phyloP scores from a whole-genome alignment of 345 rosid species.

The Tarenaya hassleriana region DNA sequence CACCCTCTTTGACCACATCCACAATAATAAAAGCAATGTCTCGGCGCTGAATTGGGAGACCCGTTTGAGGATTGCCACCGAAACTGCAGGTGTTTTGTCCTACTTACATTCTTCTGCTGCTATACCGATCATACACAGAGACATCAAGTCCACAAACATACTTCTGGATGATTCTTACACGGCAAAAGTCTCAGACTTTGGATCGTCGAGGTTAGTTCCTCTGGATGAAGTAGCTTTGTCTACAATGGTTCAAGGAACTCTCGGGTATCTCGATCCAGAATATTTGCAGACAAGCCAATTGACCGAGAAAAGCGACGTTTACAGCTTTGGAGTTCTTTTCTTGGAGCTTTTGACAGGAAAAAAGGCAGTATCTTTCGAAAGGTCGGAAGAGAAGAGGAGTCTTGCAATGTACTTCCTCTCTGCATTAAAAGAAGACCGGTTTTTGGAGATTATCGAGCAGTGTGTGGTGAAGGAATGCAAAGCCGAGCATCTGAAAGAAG shows the following conservation, averaged over 20 bases:
- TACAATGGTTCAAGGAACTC: slow-evolving; percentile 45
- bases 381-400: slow-evolving; percentile 22
- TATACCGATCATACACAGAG: slow-evolving; percentile 38
- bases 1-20: slow-evolving; percentile 31
- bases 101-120: slow-evolving; percentile 43
- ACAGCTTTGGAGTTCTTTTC: slow-evolving; percentile 44
- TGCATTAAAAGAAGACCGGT: slow-evolving; percentile 13
- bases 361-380: slow-evolving; percentile 26
- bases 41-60: slow-evolving; percentile 25
- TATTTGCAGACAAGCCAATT: slow-evolving; percentile 40
- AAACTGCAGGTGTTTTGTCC: slow-evolving; percentile 33
- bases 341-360: slow-evolving; percentile 30
- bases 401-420: slow-evolving; percentile 26
- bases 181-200: slow-evolving; percentile 46
- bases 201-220: slow-evolving; percentile 40
- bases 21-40: slow-evolving; percentile 17
- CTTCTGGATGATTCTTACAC: slow-evolving; percentile 34
- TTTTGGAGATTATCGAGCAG: slow-evolving; percentile 21
- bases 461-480: slow-evolving; percentile 15
- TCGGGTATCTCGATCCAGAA: slow-evolving; percentile 41
- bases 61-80: slow-evolving; percentile 33
- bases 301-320: slow-evolving; percentile 54
- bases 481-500: slow-evolving; percentile 11
- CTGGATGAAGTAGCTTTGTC: slow-evolving; percentile 30
- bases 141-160: slow-evolving; percentile 42